These are phyloP conservation scores for Rhododendron henanense DNA, from an alignment of 148 eudicot genomes.

Conservation along the genomic window DNA sequence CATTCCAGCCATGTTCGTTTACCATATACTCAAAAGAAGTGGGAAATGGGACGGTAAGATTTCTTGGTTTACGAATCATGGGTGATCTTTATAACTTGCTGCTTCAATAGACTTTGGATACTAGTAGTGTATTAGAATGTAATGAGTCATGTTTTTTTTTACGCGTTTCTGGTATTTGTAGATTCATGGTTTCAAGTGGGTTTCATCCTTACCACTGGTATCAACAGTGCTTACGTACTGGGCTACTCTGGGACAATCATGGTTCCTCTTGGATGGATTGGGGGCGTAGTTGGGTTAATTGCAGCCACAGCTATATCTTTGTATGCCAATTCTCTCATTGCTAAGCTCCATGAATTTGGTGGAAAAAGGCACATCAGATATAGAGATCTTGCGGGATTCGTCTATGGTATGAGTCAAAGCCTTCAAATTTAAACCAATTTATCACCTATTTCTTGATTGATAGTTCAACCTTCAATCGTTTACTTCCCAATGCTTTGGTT, in stretches of 20 bases:
- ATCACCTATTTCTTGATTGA: background rate
- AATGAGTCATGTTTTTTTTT: background rate
- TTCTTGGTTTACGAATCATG: background rate
- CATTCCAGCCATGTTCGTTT: background rate
- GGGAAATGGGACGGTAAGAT: background rate
- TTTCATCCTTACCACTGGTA: constrained; percentile 77
- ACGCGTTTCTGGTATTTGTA: constrained; percentile 14
- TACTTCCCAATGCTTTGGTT: background rate
- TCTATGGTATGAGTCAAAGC: constrained; percentile 53
- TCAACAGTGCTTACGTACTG: constrained; percentile 87
- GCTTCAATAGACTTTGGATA: background rate
- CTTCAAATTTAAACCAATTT: background rate
- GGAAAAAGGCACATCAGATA: constrained; percentile 89
- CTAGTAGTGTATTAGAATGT: background rate
- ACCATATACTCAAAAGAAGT: background rate
- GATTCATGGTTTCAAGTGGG: constrained; percentile 97
- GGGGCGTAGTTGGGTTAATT: constrained; percentile 67
- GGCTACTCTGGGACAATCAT: constrained; percentile 80
- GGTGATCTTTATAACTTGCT: background rate
- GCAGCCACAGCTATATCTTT: constrained; percentile 60
- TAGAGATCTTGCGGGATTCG: constrained; percentile 80
- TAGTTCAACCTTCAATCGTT: too few species aligned
- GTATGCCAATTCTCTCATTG: constrained; percentile 79
- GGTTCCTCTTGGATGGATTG: constrained; percentile 89
- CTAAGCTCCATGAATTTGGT: constrained; percentile 81